A percentile compares a stretch with the other conserved stretches of the same genome.
These are phyloP conservation scores for Ogataea ganodermae DNA, from an alignment of 805 yeast species.

Conservation along the genomic window DNA sequence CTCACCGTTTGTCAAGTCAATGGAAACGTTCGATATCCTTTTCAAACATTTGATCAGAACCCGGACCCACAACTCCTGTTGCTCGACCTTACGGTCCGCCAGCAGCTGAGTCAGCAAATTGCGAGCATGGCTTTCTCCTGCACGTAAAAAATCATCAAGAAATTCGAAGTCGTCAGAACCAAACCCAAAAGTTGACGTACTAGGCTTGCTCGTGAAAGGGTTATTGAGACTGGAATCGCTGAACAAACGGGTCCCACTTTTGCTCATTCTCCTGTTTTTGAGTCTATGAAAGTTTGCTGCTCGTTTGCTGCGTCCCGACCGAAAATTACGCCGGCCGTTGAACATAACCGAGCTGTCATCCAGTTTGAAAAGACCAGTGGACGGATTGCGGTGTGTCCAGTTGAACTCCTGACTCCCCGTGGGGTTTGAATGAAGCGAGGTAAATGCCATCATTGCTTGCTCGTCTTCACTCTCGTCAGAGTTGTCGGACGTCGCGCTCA, in stretches of 20 bases:
- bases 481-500: constrained; percentile 16
- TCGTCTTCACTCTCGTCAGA: constrained; percentile 33
- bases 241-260: constrained; percentile 34
- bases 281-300: constrained; percentile 25
- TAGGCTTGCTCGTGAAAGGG: constrained; percentile 12
- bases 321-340: constrained; percentile 16
- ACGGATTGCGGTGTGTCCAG: constrained; percentile 28
- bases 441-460: constrained; percentile 32
- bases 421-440: constrained; percentile 37
- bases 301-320: constrained; percentile 26
- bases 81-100: constrained; percentile 56
- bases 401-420: constrained; percentile 36
- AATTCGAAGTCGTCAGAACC: constrained; percentile 33
- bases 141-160: constrained; percentile 35
- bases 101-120: constrained; percentile 59
- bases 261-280: constrained; percentile 54
- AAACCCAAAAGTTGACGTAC: constrained; percentile 24
- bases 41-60: constrained; percentile 53
- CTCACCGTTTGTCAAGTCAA: constrained; percentile 63
- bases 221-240: constrained; percentile 18
- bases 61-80: constrained; percentile 58
- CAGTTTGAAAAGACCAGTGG: constrained; percentile 18
- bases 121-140: constrained; percentile 47
- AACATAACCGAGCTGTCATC: constrained; percentile 18
- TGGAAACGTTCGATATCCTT: constrained; percentile 58